Conservation (phyloP, 176 grass and related monocot species). For the Carex parvula region DNA sequence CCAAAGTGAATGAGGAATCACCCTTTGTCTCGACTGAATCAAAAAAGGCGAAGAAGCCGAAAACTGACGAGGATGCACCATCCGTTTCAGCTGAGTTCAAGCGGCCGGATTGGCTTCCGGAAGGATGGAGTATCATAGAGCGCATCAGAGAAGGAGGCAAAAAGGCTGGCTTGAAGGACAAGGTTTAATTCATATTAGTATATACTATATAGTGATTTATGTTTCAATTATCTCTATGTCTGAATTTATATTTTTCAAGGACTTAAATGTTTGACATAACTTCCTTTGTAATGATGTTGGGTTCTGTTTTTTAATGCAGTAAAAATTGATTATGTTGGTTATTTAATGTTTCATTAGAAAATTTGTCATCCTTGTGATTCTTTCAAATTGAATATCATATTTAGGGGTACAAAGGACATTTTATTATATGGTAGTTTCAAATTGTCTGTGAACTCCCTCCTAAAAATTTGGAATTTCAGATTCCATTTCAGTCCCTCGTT, state of each 20-base stretch:
- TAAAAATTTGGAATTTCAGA: neutral
- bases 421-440: neutral
- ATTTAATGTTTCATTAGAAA: neutral
- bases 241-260: neutral
- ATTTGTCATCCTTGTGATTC: neutral
- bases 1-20: neutral
- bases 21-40: neutral
- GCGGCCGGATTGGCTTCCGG: slow-evolving; percentile 24
- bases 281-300: neutral
- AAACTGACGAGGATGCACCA: neutral
- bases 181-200: slow-evolving; percentile 3
- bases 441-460: neutral
- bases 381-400: neutral
- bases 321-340: neutral
- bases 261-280: neutral
- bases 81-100: neutral
- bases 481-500: neutral
- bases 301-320: neutral
- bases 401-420: neutral
- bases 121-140: neutral
- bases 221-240: neutral
- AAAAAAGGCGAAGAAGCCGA: neutral
- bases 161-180: slow-evolving; percentile 6
- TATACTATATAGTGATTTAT: neutral
- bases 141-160: neutral